These are phyloP conservation scores for Gentiana straminea DNA, from an alignment of 257 asterid genomes.

Conservation along the genomic window DNA sequence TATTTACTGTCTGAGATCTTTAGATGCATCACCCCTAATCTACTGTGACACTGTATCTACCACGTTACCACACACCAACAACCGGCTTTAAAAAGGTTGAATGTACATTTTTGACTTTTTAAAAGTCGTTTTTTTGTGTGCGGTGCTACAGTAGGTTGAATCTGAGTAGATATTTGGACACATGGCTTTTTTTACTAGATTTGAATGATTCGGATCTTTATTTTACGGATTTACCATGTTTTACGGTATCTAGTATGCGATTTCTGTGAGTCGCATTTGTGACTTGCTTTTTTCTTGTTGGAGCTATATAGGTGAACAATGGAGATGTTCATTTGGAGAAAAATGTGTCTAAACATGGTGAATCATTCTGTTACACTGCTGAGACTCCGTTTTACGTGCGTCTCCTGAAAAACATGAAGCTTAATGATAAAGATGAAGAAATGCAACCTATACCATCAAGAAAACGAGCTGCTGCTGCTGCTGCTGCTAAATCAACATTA, in stretches of 20 bases:
- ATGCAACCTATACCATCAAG: constrained; percentile 32
- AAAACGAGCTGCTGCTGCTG: constrained; percentile 35
- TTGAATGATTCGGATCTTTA: too few relatives aligned
- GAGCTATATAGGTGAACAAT: constrained; percentile 52
- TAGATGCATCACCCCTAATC: too few relatives aligned
- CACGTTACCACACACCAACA: too few relatives aligned
- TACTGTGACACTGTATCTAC: too few relatives aligned
- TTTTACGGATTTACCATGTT: too few relatives aligned
- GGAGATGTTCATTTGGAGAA: constrained; percentile 61
- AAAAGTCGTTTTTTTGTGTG: not conserved
- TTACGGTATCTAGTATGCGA: too few relatives aligned
- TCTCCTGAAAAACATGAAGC: constrained; percentile 33
- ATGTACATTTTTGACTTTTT: too few relatives aligned
- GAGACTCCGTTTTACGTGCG: constrained; percentile 49
- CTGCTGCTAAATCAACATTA: not conserved
- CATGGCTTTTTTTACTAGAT: too few relatives aligned
- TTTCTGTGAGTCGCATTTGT: not conserved
- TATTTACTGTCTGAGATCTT: constrained; percentile 10
- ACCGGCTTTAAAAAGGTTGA: too few relatives aligned
- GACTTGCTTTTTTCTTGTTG: not conserved
- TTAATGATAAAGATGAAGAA: constrained; percentile 15
- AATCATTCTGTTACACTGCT: constrained; percentile 44
- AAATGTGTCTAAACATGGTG: constrained; percentile 6
- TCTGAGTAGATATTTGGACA: too few relatives aligned
- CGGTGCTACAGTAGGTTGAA: too few relatives aligned